Conservation (phyloP, 1,139 yeast genomes). For the Schwanniomyces etchellsii region DNA sequence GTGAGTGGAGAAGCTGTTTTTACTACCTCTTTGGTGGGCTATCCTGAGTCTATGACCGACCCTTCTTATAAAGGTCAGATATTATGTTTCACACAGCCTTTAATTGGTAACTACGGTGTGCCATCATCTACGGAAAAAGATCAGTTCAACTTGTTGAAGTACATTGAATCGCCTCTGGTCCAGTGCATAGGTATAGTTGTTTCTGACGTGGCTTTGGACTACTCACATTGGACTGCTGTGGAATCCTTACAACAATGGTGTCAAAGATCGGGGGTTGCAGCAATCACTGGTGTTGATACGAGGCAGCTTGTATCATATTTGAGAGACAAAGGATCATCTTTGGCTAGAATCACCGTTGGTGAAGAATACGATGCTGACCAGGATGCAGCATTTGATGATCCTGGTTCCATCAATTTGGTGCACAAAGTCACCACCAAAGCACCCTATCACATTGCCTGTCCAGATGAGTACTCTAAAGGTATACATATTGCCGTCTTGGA, state of each 20-base stretch:
- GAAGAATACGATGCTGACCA: slow-evolving; percentile 88
- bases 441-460: slow-evolving; percentile 81
- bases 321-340: slow-evolving; percentile 92
- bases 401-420: slow-evolving; percentile 86
- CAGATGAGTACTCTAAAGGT: slow-evolving; percentile 49
- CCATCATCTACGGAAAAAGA: slow-evolving; percentile 81
- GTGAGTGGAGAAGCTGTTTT: slow-evolving; percentile 96
- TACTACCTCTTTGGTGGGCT: slow-evolving; percentile 95
- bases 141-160: slow-evolving; percentile 76
- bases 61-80: slow-evolving; percentile 97
- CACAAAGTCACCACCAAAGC: slow-evolving; percentile 93
- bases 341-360: slow-evolving; percentile 85
- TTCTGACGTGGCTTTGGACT: slow-evolving; percentile 89
- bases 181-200: slow-evolving; percentile 97
- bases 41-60: slow-evolving; percentile 98
- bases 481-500: slow-evolving; percentile 89
- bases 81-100: slow-evolving; percentile 92
- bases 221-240: slow-evolving; percentile 98
- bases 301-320: slow-evolving; percentile 87
- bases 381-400: slow-evolving; percentile 88
- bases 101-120: slow-evolving; percentile 97
- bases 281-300: slow-evolving; percentile 95
- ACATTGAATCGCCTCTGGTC: slow-evolving; percentile 84
- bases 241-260: slow-evolving; percentile 96
- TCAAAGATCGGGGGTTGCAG: slow-evolving; percentile 92